phyloP scores from a whole-genome alignment of 2,329 filamentous ascomycete genomes.

The Colletotrichum brevisporum region DNA sequence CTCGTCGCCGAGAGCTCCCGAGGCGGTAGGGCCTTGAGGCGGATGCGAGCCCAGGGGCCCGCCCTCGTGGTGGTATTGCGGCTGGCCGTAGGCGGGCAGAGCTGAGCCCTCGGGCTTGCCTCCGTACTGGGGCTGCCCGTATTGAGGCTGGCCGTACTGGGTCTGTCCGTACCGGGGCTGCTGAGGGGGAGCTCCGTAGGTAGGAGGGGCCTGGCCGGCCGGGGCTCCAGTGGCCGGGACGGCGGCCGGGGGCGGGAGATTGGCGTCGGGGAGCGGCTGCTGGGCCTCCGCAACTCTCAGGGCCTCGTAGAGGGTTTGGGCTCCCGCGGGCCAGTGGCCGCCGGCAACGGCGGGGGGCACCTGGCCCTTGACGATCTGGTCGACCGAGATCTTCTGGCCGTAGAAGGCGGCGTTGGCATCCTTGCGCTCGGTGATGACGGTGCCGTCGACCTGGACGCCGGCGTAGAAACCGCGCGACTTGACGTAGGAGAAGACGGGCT shows the following conservation, averaged over 20 bases:
- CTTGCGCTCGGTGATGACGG: slow-evolving; percentile 86
- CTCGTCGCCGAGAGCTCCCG: slow-evolving; percentile 30
- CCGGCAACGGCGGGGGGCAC: slow-evolving; percentile 47
- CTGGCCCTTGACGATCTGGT: slow-evolving; percentile 63
- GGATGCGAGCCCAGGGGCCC: slow-evolving; percentile 38
- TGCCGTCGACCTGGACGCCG: slow-evolving; percentile 88
- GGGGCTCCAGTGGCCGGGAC: slow-evolving; percentile 13
- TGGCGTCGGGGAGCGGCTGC: slow-evolving; percentile 39
- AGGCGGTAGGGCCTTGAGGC: slow-evolving; percentile 26
- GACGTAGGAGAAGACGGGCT: slow-evolving; percentile 77
- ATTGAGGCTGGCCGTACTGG: slow-evolving; percentile 12
- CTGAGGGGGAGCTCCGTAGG: slow-evolving; percentile 20
- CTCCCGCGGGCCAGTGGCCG: slow-evolving; percentile 52
- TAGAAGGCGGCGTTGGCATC: slow-evolving; percentile 93
- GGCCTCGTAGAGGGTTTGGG: slow-evolving; percentile 48
- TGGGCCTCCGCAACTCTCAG: slow-evolving; percentile 51
- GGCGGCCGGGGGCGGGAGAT: slow-evolving; percentile 36
- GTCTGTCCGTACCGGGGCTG: slow-evolving; percentile 23
- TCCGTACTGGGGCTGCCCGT: slow-evolving; percentile 15
- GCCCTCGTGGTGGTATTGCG: slow-evolving; percentile 44
- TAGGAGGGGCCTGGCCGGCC: slow-evolving; percentile 16
- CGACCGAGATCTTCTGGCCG: slow-evolving; percentile 67
- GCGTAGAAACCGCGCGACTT: slow-evolving; percentile 92
- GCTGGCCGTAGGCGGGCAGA: slow-evolving; percentile 22
- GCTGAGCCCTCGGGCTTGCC: slow-evolving; percentile 14